Evolutionary conservation across 2,329 filamentous ascomycete species (phyloP), one percentile per base, ranked within the genome.

Genomic region (Stemphylium lycopersici): DNA sequence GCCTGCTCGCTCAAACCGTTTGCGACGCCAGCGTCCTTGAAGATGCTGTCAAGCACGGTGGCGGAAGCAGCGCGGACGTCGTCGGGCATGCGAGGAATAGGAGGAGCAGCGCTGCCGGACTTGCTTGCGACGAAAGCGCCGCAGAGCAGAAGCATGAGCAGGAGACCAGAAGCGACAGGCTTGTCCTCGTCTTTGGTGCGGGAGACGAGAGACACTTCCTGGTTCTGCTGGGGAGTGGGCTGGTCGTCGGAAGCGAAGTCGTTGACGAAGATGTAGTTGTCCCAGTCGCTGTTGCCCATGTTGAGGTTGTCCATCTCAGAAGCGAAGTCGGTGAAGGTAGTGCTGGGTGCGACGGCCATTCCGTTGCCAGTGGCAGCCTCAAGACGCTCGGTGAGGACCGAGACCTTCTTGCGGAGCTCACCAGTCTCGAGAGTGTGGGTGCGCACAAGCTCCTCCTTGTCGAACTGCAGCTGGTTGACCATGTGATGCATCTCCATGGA

Each of bases 121-220:
- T 93, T 96, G 29, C 93, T 97, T 58, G 95, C 89, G 66, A 98
- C 92, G 72, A 97, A 96, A 48, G 95, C 95, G 72, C 95, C 95
- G 62, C 96, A 93, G 49, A 99, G 89, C 71, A 99, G 90, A 65
- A 97, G 90, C 91, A 97, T 96, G 77, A 93, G 89, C 75, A 98
- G 83, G 68, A 98, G 79, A 68, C 91, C 86, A 46, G 91, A 90
- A 68, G 93, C 90, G 64, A 91, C 88, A 57, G 87, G 83, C 55
- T 81, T 79, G 53, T 83, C 81, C 48, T 80, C 75, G 34, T 76
- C 73, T 67, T 80, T 77, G 56, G 76, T 75, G 55, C 77, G 73
- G 4, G 76, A 65, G 16, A 78, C 70, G 45, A 81, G 68, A 40
- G 79, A 72, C 43, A 79, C 66, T 41, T 77, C 68, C 38, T 71